Evolutionary conservation across 2,329 filamentous ascomycete genomes (phyloP), one percentile per base, ranked within the genome.

Genomic region (Orbilia blumenaviensis): DNA sequence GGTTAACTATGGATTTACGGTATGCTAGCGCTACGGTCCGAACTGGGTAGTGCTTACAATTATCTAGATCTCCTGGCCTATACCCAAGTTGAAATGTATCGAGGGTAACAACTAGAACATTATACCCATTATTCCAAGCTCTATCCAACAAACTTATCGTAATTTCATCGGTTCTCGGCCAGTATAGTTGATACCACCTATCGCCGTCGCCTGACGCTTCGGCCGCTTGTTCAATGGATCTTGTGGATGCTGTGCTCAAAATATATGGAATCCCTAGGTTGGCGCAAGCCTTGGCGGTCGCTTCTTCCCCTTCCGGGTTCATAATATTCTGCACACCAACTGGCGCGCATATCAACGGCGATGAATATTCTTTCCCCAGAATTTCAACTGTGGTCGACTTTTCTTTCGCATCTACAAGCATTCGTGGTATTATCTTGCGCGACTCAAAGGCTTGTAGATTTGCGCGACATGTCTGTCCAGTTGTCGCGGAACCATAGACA

Each of bases 101-200:
- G 0, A 92, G 84, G 0, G 91, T 93, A 0, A 93, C 89, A 5
- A 93, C 87, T 0, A 93, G 84, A 0, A 89, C 89, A 34, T 85
- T 86, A 82, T 86, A 93, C 0, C 90, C 90, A 32, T 84, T 86
- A 0, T 83, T 84, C 80, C 88, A 88, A 0, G 90, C 91, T 0
- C 90, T 86, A 0, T 82, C 80, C 3, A 93, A 84, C 14, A 93
- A 83, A 0, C 88, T 90, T 0, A 86, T 83, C 0, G 90, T 92
- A 66, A 92, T 84, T 2, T 89, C 87, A 62, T 92, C 86, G 66
- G 88, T 86, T 18, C 85, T 83, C 0, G 91, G 90, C 89, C 90
- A 92, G 83, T 93, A 93, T 0, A 93, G 86, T 81, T 93, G 91
- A 81, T 87, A 93, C 89, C 90, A 93, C 9, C 89, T 84, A 32